Evolutionary conservation across 768 basidiomycete genomes (phyloP), one percentile per base, ranked within the genome.

Genomic region (Boletus speciosus): DNA sequence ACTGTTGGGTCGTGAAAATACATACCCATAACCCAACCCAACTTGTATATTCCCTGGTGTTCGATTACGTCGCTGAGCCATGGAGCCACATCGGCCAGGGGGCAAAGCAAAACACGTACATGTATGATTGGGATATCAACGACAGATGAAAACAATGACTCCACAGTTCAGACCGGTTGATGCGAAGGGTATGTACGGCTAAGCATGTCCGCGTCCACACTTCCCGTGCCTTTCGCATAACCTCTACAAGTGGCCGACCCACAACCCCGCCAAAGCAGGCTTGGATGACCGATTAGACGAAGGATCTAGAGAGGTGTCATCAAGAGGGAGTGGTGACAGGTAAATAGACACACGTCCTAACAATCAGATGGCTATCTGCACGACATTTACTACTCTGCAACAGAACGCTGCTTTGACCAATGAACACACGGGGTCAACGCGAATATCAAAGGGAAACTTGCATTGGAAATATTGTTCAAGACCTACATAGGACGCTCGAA

Each of bases 341-440:
- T 1, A 27, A 38, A 54, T 29, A 8, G 32, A 52, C 54, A 29
- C 2, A 60, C 63, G 49, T 49, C 10, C 35, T 34, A 42, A 49
- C 43, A 39, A 27, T 36, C 37, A 27, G 29, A 15, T 29, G 35
- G n/a, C 34, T 0, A n/a, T 41, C n/a, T 10, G 37, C 10, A 35
- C 32, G 38, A 34, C 8, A 41, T 40, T 23, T 15, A 25, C 32
- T 0, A 36, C 15, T 34, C 19, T 40, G 23, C 23, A 25, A 29
- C 27, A 34, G 31, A 14, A 34, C 7, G 31, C 37, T 46, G 35
- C 51, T 46, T 14, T n/a, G 32, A 29, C 29, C 27, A 5, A 34
- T 49, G 25, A 56, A 38, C 21, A 51, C 2, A 27, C 5, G 16
- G 39, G 25, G 29, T 19, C 25, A 1, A 40, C 6, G 3, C 12